These are phyloP conservation scores for Phytophthora citrophthora DNA, from an alignment of 352 stramenopile species.

Conservation along the genomic window DNA sequence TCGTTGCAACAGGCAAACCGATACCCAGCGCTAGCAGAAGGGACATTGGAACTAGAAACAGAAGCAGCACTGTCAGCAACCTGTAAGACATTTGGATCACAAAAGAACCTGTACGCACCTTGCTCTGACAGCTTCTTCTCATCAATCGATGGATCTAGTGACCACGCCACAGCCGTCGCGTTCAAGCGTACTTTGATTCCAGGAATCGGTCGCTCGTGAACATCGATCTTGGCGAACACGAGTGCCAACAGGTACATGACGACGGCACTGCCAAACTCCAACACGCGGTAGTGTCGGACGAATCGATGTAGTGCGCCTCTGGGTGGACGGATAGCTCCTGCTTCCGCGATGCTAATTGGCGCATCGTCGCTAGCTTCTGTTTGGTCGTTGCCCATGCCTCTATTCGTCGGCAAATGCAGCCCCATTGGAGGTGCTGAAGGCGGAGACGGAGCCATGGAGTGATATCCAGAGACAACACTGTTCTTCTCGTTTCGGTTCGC, in stretches of 20 bases:
- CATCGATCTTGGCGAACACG: conserved; percentile 56
- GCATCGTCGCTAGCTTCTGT: conserved; percentile 18
- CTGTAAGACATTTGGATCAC: no score
- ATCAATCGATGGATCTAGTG: conserved; percentile 60
- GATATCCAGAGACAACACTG: conserved; percentile 11
- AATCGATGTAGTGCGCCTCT: conserved; percentile 16
- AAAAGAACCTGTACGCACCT: conserved; percentile 18
- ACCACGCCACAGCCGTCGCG: conserved; percentile 42
- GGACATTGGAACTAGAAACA: conserved; percentile 54
- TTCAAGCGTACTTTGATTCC: conserved; percentile 54
- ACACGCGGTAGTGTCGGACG: conserved; percentile 48
- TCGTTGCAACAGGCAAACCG: conserved; percentile 48
- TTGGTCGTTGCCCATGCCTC: conserved; percentile 5
- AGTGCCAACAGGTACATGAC: conserved; percentile 56
- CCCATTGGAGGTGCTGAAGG: background rate
- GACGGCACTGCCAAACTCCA: conserved; percentile 60
- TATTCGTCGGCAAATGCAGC: conserved; percentile 11
- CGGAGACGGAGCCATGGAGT: conserved; percentile 20
- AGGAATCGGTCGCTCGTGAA: conserved; percentile 69
- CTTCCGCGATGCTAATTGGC: conserved; percentile 20
- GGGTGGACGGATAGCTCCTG: background rate
- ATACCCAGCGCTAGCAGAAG: conserved; percentile 43
- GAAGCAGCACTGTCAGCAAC: background rate
- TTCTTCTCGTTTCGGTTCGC: conserved; percentile 18
- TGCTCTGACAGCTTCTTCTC: conserved; percentile 52